Conservation (phyloP, 2,329 filamentous ascomycete genomes). For the Cryphonectria carpinicola region DNA sequence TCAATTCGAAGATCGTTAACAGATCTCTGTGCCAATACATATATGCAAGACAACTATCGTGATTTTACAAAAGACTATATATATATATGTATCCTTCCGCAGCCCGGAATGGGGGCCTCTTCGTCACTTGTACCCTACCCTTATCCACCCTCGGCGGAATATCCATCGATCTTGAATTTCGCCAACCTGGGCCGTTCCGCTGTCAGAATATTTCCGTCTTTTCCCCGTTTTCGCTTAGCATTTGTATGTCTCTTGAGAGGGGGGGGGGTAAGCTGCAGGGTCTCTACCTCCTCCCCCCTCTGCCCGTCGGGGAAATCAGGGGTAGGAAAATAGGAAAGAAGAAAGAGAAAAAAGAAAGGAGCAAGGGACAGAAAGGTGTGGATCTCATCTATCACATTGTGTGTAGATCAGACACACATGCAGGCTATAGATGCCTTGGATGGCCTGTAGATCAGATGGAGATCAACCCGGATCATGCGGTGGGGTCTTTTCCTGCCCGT, state of each 20-base stretch:
- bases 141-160: neutral
- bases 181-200: constrained; percentile 4
- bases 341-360: too few relatives aligned
- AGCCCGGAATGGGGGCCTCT: neutral
- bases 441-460: neutral
- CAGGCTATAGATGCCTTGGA: neutral
- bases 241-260: neutral
- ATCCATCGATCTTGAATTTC: neutral
- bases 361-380: neutral
- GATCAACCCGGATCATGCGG: neutral
- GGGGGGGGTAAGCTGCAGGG: neutral
- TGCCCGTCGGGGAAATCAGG: neutral
- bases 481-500: neutral
- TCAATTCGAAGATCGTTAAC: neutral
- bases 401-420: neutral
- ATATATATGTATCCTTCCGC: too few relatives aligned
- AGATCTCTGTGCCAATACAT: neutral
- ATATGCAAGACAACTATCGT: neutral
- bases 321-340: neutral
- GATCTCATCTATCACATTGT: neutral
- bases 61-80: neutral
- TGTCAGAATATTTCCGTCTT: neutral
- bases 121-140: neutral
- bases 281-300: neutral
- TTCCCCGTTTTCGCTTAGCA: neutral